Evolutionary conservation across 148 eudicot genomes (phyloP), one percentile per base, ranked within the genome.

Genomic region (Vaccinium myrtillus): DNA sequence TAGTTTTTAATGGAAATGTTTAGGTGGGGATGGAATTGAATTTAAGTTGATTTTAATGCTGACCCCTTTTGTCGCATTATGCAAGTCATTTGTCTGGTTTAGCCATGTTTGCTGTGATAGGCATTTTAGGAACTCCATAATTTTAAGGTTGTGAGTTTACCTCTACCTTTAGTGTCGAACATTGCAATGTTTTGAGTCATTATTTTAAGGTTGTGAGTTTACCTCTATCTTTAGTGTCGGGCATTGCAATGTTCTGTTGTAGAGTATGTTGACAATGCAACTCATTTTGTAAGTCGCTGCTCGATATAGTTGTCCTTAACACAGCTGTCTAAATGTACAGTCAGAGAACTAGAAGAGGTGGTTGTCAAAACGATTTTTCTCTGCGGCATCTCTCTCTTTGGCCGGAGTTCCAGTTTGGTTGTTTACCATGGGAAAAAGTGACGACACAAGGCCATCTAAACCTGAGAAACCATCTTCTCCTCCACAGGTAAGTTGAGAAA

Each of bases 381-480:
- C 23, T 7, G 6, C 43, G 13, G 73, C 79, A 21, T 71, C 69
- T 73, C 43, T 36, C 39, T 71, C 54, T 69, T 25, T 18, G 51
- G 59, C 51, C 36, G 43, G 82, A 80, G 82, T 36, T 36, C 53
- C 56, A 79, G 23, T 73, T 85, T 74, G 39, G 83, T 84, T 80
- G 71, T 69, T 85, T 32, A 83, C 75, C 77, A 94, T 94, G 98
- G 95, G 93, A 48, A 90, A 87, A 63, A 85, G 90, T 83, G 98
- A 93, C 3, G 95, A 93, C 11, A 87, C 79, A 5, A 89, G 85
- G 88, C 84, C 91, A 67, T 69, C 86, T 55, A 94, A 91, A 85
- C 86, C 94, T 43, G 94, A 93, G 81, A 92, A 94, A 87, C 84
- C 92, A 83, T 85, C 93, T 81, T 87, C 94, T 43, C 91, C 92